Percentiles rank a stretch among this genome's conserved stretches.
Evolutionary conservation across 2,329 filamentous ascomycete species (phyloP).

Genomic region (Fragosphaeria purpurea): DNA sequence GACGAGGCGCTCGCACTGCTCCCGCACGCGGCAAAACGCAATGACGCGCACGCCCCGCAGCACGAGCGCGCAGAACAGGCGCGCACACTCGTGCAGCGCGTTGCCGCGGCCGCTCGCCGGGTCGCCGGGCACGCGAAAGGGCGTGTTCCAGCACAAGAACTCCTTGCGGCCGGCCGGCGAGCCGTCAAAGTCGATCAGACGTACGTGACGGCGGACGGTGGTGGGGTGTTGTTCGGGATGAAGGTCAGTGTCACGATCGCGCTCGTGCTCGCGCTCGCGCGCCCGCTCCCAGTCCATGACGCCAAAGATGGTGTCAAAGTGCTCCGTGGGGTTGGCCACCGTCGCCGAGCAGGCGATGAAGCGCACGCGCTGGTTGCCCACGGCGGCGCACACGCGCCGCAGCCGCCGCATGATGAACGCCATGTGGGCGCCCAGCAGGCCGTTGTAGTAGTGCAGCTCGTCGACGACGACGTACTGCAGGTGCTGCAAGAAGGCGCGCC

Average conservation of each 20-base stretch:
- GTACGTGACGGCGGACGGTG: constrained; percentile 33
- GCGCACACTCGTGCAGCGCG: constrained; percentile 74
- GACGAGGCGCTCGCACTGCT: constrained; percentile 78
- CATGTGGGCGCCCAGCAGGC: constrained; percentile 85
- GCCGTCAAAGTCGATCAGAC: constrained; percentile 79
- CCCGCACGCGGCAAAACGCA: constrained; percentile 80
- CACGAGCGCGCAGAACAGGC: constrained; percentile 82
- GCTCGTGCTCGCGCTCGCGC: not conserved
- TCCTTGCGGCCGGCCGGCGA: constrained; percentile 89
- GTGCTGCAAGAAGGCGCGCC: constrained; percentile 79
- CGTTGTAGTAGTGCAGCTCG: constrained; percentile 94
- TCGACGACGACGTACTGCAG: constrained; percentile 84
- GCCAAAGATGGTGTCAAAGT: constrained; percentile 93
- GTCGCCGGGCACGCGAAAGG: constrained; percentile 81
- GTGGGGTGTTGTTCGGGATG: too few relatives aligned
- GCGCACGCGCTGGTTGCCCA: constrained; percentile 75
- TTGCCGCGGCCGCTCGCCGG: constrained; percentile 78
- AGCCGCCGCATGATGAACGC: constrained; percentile 89
- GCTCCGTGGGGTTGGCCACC: constrained; percentile 80
- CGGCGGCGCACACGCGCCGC: constrained; percentile 75
- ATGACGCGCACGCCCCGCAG: constrained; percentile 84
- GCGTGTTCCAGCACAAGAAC: constrained; percentile 96
- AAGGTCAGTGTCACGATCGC: not conserved
- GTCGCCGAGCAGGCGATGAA: constrained; percentile 97
- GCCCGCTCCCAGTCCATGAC: constrained; percentile 44